These are phyloP conservation scores for Globisporangium barbulae DNA, from an alignment of 352 stramenopile genomes.

Conservation along the genomic window DNA sequence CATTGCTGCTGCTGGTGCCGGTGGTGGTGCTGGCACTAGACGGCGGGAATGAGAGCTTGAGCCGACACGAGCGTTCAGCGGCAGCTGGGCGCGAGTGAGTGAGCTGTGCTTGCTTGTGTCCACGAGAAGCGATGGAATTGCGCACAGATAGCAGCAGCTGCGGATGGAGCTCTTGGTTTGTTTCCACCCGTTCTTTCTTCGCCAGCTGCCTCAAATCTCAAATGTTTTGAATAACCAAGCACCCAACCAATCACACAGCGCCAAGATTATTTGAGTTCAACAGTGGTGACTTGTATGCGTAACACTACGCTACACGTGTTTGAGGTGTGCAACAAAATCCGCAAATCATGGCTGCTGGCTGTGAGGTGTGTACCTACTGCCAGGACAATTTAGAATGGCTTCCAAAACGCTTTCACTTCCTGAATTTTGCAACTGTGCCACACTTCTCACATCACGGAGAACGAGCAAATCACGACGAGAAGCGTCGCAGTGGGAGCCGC, in stretches of 20 bases:
- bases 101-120: not conserved
- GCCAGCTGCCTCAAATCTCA: not conserved
- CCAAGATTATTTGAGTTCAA: not conserved
- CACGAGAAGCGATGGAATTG: constrained; percentile 6
- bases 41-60: not conserved
- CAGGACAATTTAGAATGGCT: not conserved
- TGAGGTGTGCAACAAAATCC: not conserved
- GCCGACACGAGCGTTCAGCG: not conserved
- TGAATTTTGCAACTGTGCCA: not conserved
- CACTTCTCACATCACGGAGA: not conserved
- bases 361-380: not conserved
- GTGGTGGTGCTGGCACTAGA: not conserved
- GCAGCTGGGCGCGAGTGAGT: not conserved
- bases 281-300: not conserved
- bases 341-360: not conserved
- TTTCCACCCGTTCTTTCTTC: constrained; percentile 19
- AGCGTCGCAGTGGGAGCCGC: constrained; percentile 28
- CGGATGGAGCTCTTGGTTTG: constrained; percentile 10
- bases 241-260: not conserved
- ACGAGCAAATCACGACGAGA: not conserved
- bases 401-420: not conserved
- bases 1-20: constrained; percentile 31
- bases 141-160: not conserved
- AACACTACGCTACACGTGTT: not conserved
- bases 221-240: not conserved